Evolutionary conservation across 768 basidiomycete genomes (phyloP).

Genomic region (Lactarius tabidus): DNA sequence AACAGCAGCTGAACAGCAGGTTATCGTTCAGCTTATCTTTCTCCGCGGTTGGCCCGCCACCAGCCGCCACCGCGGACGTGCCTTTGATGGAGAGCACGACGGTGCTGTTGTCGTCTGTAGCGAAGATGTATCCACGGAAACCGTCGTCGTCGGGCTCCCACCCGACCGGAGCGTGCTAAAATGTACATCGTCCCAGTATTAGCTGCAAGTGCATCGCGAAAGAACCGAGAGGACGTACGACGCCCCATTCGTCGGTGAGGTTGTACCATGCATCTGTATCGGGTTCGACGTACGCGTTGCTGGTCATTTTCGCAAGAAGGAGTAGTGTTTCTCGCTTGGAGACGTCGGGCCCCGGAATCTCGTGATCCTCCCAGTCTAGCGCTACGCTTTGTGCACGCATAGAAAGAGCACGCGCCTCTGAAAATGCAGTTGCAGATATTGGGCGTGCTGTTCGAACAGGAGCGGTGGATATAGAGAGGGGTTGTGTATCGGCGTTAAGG

Average conservation of each 20-base stretch:
- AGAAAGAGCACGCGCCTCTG: conserved; percentile 11
- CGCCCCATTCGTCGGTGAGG: conserved; percentile 65
- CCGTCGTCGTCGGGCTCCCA: conserved; percentile 89
- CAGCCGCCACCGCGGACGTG: conserved; percentile 71
- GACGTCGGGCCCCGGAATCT: conserved; percentile 70
- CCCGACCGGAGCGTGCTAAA: conserved; percentile 70
- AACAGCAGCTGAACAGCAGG: conserved; percentile 91
- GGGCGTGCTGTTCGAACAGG: conserved; percentile 13
- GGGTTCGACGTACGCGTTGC: conserved; percentile 77
- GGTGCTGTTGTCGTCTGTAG: conserved; percentile 74
- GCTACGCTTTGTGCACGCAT: conserved; percentile 41
- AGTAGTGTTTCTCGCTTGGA: conserved; percentile 71
- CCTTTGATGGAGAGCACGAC: conserved; percentile 95
- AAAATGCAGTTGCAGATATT: neutral
- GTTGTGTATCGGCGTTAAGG: conserved; percentile 21
- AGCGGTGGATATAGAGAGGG: neutral
- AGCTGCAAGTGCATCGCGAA: neutral
- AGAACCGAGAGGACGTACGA: conserved; percentile 23
- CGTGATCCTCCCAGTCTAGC: conserved; percentile 70
- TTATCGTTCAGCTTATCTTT: conserved; percentile 97
- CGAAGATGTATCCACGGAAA: conserved; percentile 91
- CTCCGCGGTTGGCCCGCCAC: conserved; percentile 75
- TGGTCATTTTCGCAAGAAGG: conserved; percentile 90
- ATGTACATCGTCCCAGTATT: neutral
- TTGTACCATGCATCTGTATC: conserved; percentile 75